Conservation (phyloP, 1,284 basidiomycete genomes). For the Cryptococcus sp. region DNA sequence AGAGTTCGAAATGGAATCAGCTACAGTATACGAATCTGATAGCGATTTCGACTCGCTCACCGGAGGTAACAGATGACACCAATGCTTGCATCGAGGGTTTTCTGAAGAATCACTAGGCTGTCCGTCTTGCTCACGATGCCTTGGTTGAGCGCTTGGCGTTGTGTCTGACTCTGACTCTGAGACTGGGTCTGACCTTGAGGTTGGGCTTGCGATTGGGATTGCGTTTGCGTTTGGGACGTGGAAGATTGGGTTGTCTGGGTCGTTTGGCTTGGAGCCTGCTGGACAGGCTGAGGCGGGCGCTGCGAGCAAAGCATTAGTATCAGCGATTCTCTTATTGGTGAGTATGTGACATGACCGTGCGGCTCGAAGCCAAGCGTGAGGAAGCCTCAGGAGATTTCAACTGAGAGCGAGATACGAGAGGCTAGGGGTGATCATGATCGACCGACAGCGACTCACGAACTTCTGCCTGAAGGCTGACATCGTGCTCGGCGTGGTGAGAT, state of each 20-base stretch:
- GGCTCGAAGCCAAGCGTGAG: too few relatives aligned
- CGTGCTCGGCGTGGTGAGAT: too few relatives aligned
- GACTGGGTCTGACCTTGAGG: background rate
- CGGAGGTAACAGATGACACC: slow-evolving; percentile 19
- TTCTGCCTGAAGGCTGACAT: background rate
- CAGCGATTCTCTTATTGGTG: too few relatives aligned
- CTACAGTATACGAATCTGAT: too few relatives aligned
- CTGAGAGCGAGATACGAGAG: background rate
- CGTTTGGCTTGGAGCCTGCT: too few relatives aligned
- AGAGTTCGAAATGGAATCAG: background rate
- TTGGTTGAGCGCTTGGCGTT: background rate
- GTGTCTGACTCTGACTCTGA: background rate
- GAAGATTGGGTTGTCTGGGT: too few relatives aligned
- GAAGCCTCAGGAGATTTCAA: too few relatives aligned
- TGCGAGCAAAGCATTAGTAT: background rate
- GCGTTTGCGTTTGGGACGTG: too few relatives aligned
- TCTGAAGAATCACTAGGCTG: slow-evolving; percentile 9
- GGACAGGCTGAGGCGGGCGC: slow-evolving; percentile 7
- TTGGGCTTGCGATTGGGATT: background rate
- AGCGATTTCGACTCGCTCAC: too few relatives aligned
- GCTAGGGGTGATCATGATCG: background rate
- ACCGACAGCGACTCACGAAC: background rate
- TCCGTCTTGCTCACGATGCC: slow-evolving; percentile 7
- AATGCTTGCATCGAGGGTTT: slow-evolving; percentile 11
- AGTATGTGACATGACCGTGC: too few relatives aligned